phyloP scores from a whole-genome alignment of 2,329 filamentous ascomycete species.

The Paecilomyces formosus region DNA sequence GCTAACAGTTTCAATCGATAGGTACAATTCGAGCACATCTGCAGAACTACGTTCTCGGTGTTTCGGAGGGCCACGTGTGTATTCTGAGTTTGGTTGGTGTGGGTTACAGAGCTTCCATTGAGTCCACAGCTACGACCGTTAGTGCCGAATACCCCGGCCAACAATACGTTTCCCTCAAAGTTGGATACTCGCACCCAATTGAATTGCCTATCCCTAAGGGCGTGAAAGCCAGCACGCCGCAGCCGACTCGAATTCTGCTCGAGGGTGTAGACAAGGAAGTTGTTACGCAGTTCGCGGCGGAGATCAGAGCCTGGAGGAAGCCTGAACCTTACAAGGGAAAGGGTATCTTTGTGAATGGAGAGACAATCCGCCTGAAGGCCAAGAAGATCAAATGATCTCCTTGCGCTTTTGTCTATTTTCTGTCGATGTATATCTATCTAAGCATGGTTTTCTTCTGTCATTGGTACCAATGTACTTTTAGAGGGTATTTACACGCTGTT shows the following conservation, averaged over 20 bases:
- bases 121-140: conserved; percentile 63
- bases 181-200: conserved; percentile 93
- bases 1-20: conserved; percentile 32
- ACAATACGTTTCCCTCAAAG: conserved; percentile 85
- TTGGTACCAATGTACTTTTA: conserved; percentile 29
- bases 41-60: conserved; percentile 83
- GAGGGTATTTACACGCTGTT: conserved; percentile 17
- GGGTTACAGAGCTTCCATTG: conserved; percentile 84
- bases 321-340: conserved; percentile 99
- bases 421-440: conserved; percentile 15
- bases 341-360: conserved; percentile 95
- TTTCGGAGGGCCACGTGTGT: conserved; percentile 92
- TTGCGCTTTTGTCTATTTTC: conserved; percentile 7
- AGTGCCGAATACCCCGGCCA: conserved; percentile 66
- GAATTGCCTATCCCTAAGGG: conserved; percentile 78
- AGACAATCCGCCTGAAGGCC: conserved; percentile 96
- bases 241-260: conserved; percentile 83
- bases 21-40: conserved; percentile 86
- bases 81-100: conserved; percentile 91
- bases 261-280: conserved; percentile 81
- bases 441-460: conserved; percentile 13
- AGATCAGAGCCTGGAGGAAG: conserved; percentile 78
- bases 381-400: conserved; percentile 81
- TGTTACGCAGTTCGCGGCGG: conserved; percentile 84
- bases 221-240: conserved; percentile 77